Conservation (phyloP, 345 rosid species). For the Eucalyptus cladocalyx region DNA sequence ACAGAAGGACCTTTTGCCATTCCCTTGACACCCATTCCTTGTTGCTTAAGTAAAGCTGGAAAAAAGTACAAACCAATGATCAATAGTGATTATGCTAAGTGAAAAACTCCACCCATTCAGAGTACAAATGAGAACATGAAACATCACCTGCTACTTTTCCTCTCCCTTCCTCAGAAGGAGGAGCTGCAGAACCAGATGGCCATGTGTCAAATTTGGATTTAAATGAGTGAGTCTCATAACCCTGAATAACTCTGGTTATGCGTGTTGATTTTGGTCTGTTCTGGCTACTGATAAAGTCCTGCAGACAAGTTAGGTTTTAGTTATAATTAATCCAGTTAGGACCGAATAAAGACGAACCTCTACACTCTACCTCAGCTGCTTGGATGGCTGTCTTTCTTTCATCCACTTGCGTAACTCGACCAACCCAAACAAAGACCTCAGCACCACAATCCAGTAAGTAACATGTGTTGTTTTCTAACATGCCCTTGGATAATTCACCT, state of each 20-base stretch:
- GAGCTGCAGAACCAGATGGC: slow-evolving; percentile 71
- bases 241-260: slow-evolving; percentile 76
- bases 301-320: slow-evolving; percentile 12
- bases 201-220: slow-evolving; percentile 90
- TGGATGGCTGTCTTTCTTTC: slow-evolving; percentile 82
- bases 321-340: neutral
- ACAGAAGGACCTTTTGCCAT: slow-evolving; percentile 54
- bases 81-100: neutral
- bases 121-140: neutral
- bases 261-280: slow-evolving; percentile 81
- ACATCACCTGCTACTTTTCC: slow-evolving; percentile 94
- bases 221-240: slow-evolving; percentile 83
- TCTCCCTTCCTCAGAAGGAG: slow-evolving; percentile 91
- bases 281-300: slow-evolving; percentile 68
- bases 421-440: slow-evolving; percentile 95
- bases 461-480: slow-evolving; percentile 77
- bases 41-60: slow-evolving; percentile 90
- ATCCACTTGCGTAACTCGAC: slow-evolving; percentile 90
- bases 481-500: slow-evolving; percentile 62
- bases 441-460: slow-evolving; percentile 79
- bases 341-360: neutral
- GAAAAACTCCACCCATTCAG: slow-evolving; percentile 9
- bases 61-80: slow-evolving; percentile 1
- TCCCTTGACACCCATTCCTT: slow-evolving; percentile 90
- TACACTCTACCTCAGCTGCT: slow-evolving; percentile 63